Evolutionary conservation across 371 early-diverging fungal genomes (phyloP), one percentile per base, ranked within the genome.

Genomic region (Parasitella parasitica): DNA sequence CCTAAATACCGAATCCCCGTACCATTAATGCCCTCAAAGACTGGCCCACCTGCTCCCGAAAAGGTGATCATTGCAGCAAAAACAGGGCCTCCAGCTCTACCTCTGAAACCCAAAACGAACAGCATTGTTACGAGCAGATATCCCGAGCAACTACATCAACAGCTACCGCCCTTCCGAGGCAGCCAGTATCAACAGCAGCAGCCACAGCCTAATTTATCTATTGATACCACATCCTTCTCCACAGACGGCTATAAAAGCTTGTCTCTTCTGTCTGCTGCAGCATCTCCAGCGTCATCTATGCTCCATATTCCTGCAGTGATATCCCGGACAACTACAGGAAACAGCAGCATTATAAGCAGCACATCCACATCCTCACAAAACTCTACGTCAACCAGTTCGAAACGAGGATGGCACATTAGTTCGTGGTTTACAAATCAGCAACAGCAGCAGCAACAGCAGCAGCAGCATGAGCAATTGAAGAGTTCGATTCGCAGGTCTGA

Each of bases 31-130:
- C 59, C 66, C 15, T 61, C 62, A 2, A 70, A 57, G 16, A 64
- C 70, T 48, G 70, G 65, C 3, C 66, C 70, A 24, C 54, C 67
- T 24, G 22, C 24, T 53, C 59, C 65, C 9, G 69, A 63, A 18
- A 69, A 64, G 37, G 36, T 69, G 0, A 63, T 69, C 20, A 26
- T 63, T 20, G 57, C 64, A 15, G 64, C 60, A 20, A 63, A 57
- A 48, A 69, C 69, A 8, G 69, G 69, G 0, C 69, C 69, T 13
- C 69, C 69, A 49, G 57, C 69, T 30, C 57, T 69, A 41, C 69
- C 69, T 4, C 48, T 30, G 0, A 69, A 69, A 20, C 64, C 69
- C 0, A 69, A 54, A 60, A 6, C 54, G 20, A 46, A 54, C 7
- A 13, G 16, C 22, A 20, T 43, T 11, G 1, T 20, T 20, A 20